Percentiles rank a stretch among this genome's conserved stretches.
These are phyloP conservation scores for Aureobasidium melanogenum DNA, from an alignment of 2,329 filamentous ascomycete genomes.

Conservation along the genomic window DNA sequence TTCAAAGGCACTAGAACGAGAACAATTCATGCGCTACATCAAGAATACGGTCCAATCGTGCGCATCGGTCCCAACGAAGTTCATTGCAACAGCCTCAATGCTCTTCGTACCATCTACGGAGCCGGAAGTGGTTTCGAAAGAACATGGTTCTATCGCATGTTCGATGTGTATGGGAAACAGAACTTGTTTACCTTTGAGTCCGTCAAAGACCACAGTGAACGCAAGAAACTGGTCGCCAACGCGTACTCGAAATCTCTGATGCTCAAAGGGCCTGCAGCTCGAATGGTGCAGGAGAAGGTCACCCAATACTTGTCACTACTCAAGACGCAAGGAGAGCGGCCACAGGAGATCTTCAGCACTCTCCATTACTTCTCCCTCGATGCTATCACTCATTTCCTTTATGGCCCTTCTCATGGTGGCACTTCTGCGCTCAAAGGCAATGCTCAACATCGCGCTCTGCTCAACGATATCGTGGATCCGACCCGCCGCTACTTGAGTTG, in stretches of 20 bases:
- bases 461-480: conserved; percentile 42
- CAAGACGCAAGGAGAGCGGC: conserved; percentile 25
- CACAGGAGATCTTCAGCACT: conserved; percentile 39
- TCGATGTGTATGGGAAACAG: conserved; percentile 43
- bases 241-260: conserved; percentile 45
- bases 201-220: conserved; percentile 35
- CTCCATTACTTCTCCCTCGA: conserved; percentile 48
- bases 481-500: conserved; percentile 38
- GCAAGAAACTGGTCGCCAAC: conserved; percentile 46
- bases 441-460: conserved; percentile 30
- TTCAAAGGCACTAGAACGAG: conserved; percentile 36
- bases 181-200: conserved; percentile 46
- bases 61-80: conserved; percentile 42
- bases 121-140: conserved; percentile 43
- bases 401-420: conserved; percentile 35
- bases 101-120: conserved; percentile 46
- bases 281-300: conserved; percentile 33
- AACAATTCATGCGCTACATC: conserved; percentile 35
- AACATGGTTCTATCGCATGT: conserved; percentile 47
- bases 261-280: conserved; percentile 25
- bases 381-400: conserved; percentile 44
- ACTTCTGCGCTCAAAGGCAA: conserved; percentile 36
- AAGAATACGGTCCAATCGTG: conserved; percentile 38
- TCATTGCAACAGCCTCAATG: conserved; percentile 35
- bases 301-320: conserved; percentile 34